Conservation (phyloP, 2,329 filamentous ascomycete genomes). For the Elsinoe arachidis region DNA sequence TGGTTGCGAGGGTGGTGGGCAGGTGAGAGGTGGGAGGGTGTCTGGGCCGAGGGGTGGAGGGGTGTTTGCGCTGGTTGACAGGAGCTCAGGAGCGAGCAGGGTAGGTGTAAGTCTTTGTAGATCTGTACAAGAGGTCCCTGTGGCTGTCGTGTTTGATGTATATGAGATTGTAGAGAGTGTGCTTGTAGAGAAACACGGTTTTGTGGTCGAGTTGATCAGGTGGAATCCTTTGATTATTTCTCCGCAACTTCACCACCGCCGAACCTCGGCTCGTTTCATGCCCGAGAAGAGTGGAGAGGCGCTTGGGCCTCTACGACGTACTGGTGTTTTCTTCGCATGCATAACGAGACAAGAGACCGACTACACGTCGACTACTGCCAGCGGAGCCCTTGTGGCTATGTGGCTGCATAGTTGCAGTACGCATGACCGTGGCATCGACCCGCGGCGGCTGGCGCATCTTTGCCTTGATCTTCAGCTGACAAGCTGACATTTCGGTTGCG, state of each 20-base stretch:
- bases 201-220: not conserved
- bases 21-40: not conserved
- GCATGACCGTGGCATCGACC: no score
- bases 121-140: conserved; percentile 1
- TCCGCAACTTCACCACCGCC: not conserved
- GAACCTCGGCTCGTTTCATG: conserved; percentile 3
- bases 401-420: no score
- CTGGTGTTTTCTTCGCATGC: not conserved
- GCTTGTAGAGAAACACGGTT: not conserved
- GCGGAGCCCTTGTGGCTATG: no score
- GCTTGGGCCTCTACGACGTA: not conserved
- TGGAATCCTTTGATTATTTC: conserved; percentile 7
- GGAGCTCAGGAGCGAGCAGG: not conserved
- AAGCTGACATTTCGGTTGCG: no score
- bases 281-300: not conserved
- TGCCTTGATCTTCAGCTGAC: no score
- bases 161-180: not conserved
- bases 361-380: no score
- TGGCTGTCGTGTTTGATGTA: conserved; percentile 2
- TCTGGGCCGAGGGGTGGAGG: not conserved
- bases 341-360: no score
- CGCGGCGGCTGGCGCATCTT: no score
- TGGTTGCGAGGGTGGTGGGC: conserved; percentile 1
- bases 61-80: not conserved
- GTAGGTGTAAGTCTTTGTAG: not conserved